phyloP scores from a whole-genome alignment of 495 filamentous ascomycete species.

The Neurospora hispaniola region DNA sequence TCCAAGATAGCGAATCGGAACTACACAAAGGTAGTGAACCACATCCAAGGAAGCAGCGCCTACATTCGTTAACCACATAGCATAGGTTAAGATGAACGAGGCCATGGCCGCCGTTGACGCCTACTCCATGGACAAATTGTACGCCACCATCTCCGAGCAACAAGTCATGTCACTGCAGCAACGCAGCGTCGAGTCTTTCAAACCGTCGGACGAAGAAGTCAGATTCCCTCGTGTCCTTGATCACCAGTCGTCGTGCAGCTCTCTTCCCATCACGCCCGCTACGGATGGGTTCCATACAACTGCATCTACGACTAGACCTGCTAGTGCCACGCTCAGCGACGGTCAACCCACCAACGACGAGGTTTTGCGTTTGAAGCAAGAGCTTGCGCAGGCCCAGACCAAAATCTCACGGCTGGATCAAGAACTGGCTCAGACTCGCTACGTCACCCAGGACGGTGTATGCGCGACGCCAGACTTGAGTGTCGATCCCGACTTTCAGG shows the following conservation, averaged over 20 bases:
- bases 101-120: conserved; percentile 21
- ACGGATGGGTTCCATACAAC: conserved; percentile 41
- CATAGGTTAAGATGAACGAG: conserved; percentile 33
- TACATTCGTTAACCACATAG: not conserved
- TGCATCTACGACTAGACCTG: conserved; percentile 32
- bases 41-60: conserved; percentile 26
- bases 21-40: conserved; percentile 29
- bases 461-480: conserved; percentile 13
- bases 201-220: conserved; percentile 32
- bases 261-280: conserved; percentile 47
- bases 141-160: conserved; percentile 60
- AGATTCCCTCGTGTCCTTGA: conserved; percentile 28
- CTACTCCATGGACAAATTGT: conserved; percentile 47
- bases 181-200: conserved; percentile 29
- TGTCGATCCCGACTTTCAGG: conserved; percentile 20
- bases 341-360: conserved; percentile 27
- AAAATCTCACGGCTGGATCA: conserved; percentile 75
- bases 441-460: conserved; percentile 31
- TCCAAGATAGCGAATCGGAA: conserved; percentile 41
- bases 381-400: conserved; percentile 68
- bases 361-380: conserved; percentile 47
- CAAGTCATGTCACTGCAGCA: conserved; percentile 46
- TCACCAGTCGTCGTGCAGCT: conserved; percentile 37
- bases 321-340: conserved; percentile 32
- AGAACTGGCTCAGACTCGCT: conserved; percentile 69